Evolutionary conservation across 2,329 filamentous ascomycete species (phyloP), one percentile per base, ranked within the genome.

Genomic region (Macrophomina phaseolina): DNA sequence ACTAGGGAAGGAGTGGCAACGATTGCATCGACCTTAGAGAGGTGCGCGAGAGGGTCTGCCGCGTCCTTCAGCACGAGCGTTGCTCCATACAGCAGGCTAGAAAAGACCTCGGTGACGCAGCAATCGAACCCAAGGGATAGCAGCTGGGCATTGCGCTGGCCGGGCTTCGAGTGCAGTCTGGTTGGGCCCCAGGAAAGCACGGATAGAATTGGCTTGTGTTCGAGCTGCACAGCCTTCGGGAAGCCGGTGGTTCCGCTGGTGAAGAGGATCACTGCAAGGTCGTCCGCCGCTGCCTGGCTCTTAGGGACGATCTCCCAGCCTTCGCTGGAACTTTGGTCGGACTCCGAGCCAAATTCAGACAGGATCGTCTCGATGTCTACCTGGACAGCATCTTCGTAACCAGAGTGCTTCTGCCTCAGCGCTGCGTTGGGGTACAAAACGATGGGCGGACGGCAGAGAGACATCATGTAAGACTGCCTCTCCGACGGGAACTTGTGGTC

Each of bases 41-140:
- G 56, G 45, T 68, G 67, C 4, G 53, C 55, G 12, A 66, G 64
- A 1, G 67, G 67, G 45, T 69, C 66, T 1, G 34, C 42, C 1
- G 56, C 18, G 49, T 67, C 66, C 38, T 66, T 67, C 6, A 69
- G 68, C 6, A 69, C 62, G 2, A 69, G 46, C 5, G 66, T 65
- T 0, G 60, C 66, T 12, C 68, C 68, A 42, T 68, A 69, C n/a
- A 67, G 61, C 2, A 69, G 49, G 23, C 62, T 66, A 1, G 55
- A 58, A 12, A 66, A 69, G 7, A 69, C 62, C 32, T 69, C 68
- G 7, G 49, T 64, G n/a, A 68, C 64, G 40, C 60, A 66, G 32
- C 53, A 61, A 61, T 69, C 68, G 34, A 69, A 69, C 1, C 66
- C 68, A 8, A 55, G 49, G 2, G 68, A 66, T 5, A 69, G 55